Conservation (phyloP, 129 eudicot species). For the Flaveria brownii region DNA sequence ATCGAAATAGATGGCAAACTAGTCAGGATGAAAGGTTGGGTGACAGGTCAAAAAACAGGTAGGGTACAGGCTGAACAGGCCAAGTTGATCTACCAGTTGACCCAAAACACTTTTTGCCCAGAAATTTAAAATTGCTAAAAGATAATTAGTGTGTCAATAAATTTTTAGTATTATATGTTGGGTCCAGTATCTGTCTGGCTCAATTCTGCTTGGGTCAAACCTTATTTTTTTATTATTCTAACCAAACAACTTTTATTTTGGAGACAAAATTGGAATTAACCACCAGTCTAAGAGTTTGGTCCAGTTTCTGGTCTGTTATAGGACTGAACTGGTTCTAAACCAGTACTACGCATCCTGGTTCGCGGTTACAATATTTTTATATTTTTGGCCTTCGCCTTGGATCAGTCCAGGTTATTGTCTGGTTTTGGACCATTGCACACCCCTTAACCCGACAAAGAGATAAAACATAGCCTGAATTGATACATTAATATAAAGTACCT, state of each 20-base stretch:
- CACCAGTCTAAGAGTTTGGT: neutral
- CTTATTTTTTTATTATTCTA: neutral
- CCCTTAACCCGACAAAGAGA: neutral
- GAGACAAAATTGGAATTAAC: neutral
- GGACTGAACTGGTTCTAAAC: neutral
- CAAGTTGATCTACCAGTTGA: neutral
- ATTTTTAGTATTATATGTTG: neutral
- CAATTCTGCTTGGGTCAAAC: neutral
- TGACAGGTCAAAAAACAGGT: neutral
- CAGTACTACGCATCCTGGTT: neutral
- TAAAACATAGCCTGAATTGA: neutral
- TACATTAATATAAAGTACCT: constrained; percentile 49
- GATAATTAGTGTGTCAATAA: neutral
- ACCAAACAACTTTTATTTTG: neutral
- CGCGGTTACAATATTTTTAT: neutral
- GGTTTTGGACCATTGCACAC: neutral
- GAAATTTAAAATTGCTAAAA: neutral
- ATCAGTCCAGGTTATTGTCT: neutral
- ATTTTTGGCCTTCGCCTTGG: neutral
- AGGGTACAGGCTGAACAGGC: neutral
- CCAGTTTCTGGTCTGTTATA: neutral
- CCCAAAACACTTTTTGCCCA: neutral
- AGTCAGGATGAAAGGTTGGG: neutral
- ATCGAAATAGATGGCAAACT: neutral
- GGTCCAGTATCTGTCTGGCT: neutral